Evolutionary conservation across 345 rosid genomes (phyloP).

Genomic region (Microthlaspi erraticum): DNA sequence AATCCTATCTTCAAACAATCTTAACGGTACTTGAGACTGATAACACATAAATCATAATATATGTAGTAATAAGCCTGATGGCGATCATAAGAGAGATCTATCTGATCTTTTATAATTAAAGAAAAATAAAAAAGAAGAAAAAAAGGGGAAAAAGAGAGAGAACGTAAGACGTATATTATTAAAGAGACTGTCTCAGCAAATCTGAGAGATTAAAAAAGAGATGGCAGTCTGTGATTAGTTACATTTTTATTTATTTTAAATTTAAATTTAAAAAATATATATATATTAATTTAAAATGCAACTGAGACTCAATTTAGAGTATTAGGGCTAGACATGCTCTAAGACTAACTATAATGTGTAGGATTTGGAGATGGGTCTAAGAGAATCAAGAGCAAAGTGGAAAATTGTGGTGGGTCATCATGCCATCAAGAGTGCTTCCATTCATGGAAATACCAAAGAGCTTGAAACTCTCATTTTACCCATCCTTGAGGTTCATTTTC

Average conservation of each 20-base stretch:
- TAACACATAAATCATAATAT: neutral
- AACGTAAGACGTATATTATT: no score
- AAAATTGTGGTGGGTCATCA: conserved; percentile 59
- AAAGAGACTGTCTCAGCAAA: no score
- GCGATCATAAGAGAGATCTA: neutral
- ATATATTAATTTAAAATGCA: no score
- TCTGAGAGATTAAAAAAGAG: no score
- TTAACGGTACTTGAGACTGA: conserved; percentile 21
- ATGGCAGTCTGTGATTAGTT: no score
- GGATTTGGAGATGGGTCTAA: conserved; percentile 53
- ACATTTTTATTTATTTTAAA: no score
- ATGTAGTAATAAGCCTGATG: neutral
- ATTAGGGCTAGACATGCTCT: no score
- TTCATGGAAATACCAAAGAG: conserved; percentile 62
- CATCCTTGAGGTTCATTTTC: conserved; percentile 48
- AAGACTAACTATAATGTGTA: conserved; percentile 15
- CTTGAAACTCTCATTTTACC: conserved; percentile 56
- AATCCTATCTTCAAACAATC: conserved; percentile 43
- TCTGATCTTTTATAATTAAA: no score
- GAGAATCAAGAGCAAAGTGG: conserved; percentile 32
- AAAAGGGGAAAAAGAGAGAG: no score
- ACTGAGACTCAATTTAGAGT: no score
- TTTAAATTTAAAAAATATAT: no score
- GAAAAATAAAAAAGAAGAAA: no score
- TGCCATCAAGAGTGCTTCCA: conserved; percentile 58